phyloP scores from a whole-genome alignment of 805 yeast species.

The Schwanniomyces vanrijiae region DNA sequence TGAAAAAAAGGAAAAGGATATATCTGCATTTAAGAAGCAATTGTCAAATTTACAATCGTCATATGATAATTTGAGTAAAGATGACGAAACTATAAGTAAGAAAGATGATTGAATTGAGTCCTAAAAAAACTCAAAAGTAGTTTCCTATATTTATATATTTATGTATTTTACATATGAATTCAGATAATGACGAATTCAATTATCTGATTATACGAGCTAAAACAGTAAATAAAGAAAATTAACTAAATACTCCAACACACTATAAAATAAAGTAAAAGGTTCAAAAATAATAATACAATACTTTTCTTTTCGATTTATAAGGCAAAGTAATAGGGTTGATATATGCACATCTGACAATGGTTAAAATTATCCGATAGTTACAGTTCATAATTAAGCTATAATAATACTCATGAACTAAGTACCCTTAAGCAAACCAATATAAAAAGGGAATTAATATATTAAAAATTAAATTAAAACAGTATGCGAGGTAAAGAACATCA shows the following conservation, averaged over 20 bases:
- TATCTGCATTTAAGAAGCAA: conserved; percentile 50
- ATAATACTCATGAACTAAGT: neutral
- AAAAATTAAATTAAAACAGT: neutral
- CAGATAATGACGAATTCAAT: neutral
- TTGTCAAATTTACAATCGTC: conserved; percentile 49
- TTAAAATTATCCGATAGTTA: neutral
- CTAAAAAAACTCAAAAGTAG: too few species aligned
- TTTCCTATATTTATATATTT: too few species aligned
- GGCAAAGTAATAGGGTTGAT: neutral
- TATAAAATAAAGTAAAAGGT: neutral
- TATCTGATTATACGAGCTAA: neutral
- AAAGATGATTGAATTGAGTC: conserved; percentile 1
- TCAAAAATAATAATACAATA: neutral
- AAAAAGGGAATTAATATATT: neutral
- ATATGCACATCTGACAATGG: neutral
- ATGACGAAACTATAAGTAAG: conserved; percentile 10
- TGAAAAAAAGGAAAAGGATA: conserved; percentile 40
- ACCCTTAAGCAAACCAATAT: neutral
- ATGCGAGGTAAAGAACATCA: neutral
- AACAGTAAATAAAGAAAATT: neutral
- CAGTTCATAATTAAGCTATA: neutral
- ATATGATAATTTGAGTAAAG: conserved; percentile 40
- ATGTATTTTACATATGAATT: neutral
- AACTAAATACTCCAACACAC: neutral
- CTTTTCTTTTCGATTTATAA: neutral